Conservation (phyloP, 192 early-diverging fungal species). For the Dissophora ornata region DNA sequence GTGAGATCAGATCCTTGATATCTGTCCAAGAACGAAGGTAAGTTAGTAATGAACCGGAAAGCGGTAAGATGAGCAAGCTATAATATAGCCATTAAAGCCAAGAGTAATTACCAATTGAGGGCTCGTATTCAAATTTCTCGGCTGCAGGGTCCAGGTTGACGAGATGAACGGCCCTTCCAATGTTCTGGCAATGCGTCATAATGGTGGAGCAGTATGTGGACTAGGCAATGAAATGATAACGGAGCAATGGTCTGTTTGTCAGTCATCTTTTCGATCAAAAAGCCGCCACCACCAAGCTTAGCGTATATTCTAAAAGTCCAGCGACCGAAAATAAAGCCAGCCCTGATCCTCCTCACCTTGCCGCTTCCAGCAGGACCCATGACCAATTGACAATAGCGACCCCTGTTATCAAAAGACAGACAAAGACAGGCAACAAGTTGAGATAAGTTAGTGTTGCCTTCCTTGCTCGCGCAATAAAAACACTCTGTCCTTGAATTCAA, state of each 20-base stretch:
- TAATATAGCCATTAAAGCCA: too few species aligned
- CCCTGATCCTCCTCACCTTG: slow-evolving; percentile 63
- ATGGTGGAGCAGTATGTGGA: slow-evolving; percentile 97
- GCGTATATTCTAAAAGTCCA: too few species aligned
- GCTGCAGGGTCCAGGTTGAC: slow-evolving; percentile 99
- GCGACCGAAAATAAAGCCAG: too few species aligned
- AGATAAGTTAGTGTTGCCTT: background rate
- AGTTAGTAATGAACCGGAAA: too few species aligned
- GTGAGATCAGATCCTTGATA: slow-evolving; percentile 95
- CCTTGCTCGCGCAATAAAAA: too few species aligned
- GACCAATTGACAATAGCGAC: slow-evolving; percentile 90
- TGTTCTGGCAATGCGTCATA: slow-evolving; percentile 91
- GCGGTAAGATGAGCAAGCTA: too few species aligned
- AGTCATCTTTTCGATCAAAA: too few species aligned
- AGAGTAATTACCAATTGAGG: slow-evolving; percentile 74
- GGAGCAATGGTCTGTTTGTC: background rate
- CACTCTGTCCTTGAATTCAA: too few species aligned
- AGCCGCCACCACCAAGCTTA: too few species aligned
- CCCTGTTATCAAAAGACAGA: slow-evolving; percentile 54
- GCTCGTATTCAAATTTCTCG: slow-evolving; percentile 94
- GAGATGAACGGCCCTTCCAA: slow-evolving; percentile 86
- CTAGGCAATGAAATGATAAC: slow-evolving; percentile 40
- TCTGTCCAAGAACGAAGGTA: slow-evolving; percentile 63
- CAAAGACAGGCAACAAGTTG: background rate
- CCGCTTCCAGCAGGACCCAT: slow-evolving; percentile 97